Evolutionary conservation across 1,284 basidiomycete species (phyloP).

Genomic region (Ceratorhiza oryzae-sativae): DNA sequence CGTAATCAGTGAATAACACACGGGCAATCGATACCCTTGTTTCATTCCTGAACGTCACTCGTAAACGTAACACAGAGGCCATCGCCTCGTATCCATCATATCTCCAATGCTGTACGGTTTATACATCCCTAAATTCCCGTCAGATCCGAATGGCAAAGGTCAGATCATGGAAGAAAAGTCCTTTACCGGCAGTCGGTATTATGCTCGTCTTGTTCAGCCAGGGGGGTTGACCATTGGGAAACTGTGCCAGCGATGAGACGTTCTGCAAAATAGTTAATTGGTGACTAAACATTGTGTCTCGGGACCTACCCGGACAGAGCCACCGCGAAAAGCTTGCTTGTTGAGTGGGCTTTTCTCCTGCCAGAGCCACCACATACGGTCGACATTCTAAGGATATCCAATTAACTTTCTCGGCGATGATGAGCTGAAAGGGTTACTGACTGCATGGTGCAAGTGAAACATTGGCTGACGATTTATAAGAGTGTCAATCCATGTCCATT

Average conservation of each 20-base stretch:
- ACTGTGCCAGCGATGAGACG: neutral
- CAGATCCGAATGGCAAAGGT: neutral
- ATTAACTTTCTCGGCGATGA: neutral
- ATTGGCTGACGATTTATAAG: too few species aligned
- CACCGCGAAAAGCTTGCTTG: conserved; percentile 16
- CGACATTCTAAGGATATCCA: neutral
- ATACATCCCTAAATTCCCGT: neutral
- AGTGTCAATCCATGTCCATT: too few species aligned
- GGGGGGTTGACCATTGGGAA: conserved; percentile 16
- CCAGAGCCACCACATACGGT: conserved; percentile 33
- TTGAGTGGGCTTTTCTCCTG: conserved; percentile 21
- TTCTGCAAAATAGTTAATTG: neutral
- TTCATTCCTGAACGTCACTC: too few species aligned
- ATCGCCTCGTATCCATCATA: conserved; percentile 9
- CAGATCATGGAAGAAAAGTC: too few species aligned
- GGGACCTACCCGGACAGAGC: conserved; percentile 5
- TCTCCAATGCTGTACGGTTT: neutral
- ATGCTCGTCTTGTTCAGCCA: conserved; percentile 23
- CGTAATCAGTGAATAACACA: too few species aligned
- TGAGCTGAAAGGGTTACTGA: neutral
- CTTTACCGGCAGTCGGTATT: conserved; percentile 15
- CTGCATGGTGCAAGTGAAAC: conserved; percentile 29
- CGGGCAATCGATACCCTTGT: too few species aligned
- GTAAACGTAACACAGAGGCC: conserved; percentile 28
- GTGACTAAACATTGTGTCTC: too few species aligned